Percentiles rank a stretch among this genome's conserved stretches.
Evolutionary conservation across 495 filamentous ascomycete species (phyloP).

Genomic region (Lasiosphaeria hispida): DNA sequence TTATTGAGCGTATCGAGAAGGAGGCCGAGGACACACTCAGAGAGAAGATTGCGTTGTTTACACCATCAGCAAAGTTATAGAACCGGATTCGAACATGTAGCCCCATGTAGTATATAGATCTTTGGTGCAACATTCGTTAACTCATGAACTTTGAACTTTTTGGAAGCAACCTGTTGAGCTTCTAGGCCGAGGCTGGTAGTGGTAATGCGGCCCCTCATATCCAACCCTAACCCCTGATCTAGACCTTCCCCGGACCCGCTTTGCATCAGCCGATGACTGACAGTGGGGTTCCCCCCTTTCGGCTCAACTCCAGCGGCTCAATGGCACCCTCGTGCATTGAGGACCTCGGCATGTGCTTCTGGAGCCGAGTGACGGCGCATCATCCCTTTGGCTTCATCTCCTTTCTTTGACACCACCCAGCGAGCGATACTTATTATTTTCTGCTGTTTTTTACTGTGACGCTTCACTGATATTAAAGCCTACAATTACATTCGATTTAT

Average conservation of each 20-base stretch:
- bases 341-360: constrained; percentile 33
- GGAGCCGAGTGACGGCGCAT: constrained; percentile 11
- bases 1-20: constrained; percentile 57
- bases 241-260: neutral
- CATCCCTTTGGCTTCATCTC: constrained; percentile 5
- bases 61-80: constrained; percentile 44
- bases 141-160: neutral
- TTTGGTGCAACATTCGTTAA: neutral
- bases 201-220: neutral
- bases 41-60: constrained; percentile 38
- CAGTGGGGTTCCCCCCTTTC: constrained; percentile 2
- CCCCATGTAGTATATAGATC: neutral
- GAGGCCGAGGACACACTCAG: constrained; percentile 57
- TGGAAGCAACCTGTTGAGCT: no score
- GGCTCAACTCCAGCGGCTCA: neutral
- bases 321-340: neutral
- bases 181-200: neutral
- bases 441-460: neutral
- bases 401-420: constrained; percentile 9
- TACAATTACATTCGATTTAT: no score
- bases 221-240: constrained; percentile 23
- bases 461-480: neutral
- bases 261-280: constrained; percentile 13
- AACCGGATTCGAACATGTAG: neutral
- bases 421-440: neutral